phyloP scores from a whole-genome alignment of 2,329 filamentous ascomycete species.

The Pseudogymnoascus sp. region DNA sequence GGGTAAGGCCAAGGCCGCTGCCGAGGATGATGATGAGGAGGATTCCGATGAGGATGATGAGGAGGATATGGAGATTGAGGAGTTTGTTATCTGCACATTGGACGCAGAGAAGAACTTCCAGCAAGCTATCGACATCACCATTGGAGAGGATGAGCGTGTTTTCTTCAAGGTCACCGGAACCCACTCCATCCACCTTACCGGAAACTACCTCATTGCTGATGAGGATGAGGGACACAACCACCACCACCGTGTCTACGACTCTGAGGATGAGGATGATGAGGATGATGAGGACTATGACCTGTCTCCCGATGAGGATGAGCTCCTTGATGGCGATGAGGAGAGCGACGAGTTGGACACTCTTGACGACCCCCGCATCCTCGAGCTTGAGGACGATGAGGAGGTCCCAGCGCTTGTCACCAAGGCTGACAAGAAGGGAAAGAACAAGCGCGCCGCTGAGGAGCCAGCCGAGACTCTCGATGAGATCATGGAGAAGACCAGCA shows the following conservation, averaged over 20 bases:
- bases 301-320: slow-evolving; percentile 71
- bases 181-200: slow-evolving; percentile 85
- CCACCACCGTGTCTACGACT: slow-evolving; percentile 54
- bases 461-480: slow-evolving; percentile 67
- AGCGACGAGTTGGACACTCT: slow-evolving; percentile 73
- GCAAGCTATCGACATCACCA: slow-evolving; percentile 87
- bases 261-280: slow-evolving; percentile 53
- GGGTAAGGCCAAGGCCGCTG: slow-evolving; percentile 49
- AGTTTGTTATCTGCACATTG: slow-evolving; percentile 92
- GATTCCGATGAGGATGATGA: slow-evolving; percentile 54
- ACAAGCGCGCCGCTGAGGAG: slow-evolving; percentile 82
- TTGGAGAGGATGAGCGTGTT: slow-evolving; percentile 80
- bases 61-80: slow-evolving; percentile 65
- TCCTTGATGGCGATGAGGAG: slow-evolving; percentile 55
- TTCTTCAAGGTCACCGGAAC: slow-evolving; percentile 90
- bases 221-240: slow-evolving; percentile 45
- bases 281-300: slow-evolving; percentile 75
- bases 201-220: slow-evolving; percentile 82
- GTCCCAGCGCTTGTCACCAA: slow-evolving; percentile 50
- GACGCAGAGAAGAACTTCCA: slow-evolving; percentile 93
- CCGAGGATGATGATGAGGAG: slow-evolving; percentile 46
- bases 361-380: slow-evolving; percentile 72
- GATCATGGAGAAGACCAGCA: slow-evolving; percentile 68
- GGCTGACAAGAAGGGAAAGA: slow-evolving; percentile 63
- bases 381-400: slow-evolving; percentile 78